Evolutionary conservation across 164 flowering plant species (phyloP).

Genomic region (Berberis vulgaris): DNA sequence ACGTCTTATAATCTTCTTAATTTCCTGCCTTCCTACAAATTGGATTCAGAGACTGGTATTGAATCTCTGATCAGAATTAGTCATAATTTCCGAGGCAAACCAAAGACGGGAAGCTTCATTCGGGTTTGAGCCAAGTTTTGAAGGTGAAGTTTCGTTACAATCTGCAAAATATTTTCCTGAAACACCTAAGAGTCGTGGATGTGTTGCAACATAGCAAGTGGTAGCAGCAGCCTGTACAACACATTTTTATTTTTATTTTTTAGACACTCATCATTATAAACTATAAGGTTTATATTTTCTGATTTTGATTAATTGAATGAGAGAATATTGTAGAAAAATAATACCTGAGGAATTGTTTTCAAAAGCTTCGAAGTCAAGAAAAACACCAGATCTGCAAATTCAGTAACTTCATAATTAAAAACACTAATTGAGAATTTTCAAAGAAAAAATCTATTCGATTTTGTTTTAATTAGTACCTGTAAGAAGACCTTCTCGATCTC

Average conservation of each 20-base stretch:
- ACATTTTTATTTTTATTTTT: not conserved
- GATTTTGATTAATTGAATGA: not conserved
- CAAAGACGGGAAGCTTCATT: slow-evolving; percentile 60
- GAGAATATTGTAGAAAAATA: not conserved
- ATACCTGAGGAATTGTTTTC: slow-evolving; percentile 91
- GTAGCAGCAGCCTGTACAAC: slow-evolving; percentile 84
- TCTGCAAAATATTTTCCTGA: slow-evolving; percentile 83
- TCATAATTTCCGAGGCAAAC: slow-evolving; percentile 48
- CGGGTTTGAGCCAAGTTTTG: slow-evolving; percentile 41
- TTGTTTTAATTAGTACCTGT: slow-evolving; percentile 41
- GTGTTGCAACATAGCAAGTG: slow-evolving; percentile 85
- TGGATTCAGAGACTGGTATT: not conserved
- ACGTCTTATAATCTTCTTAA: no score
- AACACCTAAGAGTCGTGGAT: slow-evolving; percentile 46
- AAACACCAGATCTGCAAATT: slow-evolving; percentile 57
- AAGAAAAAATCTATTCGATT: not conserved
- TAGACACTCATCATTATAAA: no score
- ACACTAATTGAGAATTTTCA: not conserved
- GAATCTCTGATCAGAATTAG: not conserved
- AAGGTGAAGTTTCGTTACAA: slow-evolving; percentile 70
- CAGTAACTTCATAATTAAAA: not conserved
- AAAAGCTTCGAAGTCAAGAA: slow-evolving; percentile 76
- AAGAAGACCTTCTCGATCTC: slow-evolving; percentile 83
- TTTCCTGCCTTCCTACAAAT: not conserved
- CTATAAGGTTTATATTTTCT: not conserved